Conservation (phyloP, 768 basidiomycete species). For the Tephrocybe rancida region DNA sequence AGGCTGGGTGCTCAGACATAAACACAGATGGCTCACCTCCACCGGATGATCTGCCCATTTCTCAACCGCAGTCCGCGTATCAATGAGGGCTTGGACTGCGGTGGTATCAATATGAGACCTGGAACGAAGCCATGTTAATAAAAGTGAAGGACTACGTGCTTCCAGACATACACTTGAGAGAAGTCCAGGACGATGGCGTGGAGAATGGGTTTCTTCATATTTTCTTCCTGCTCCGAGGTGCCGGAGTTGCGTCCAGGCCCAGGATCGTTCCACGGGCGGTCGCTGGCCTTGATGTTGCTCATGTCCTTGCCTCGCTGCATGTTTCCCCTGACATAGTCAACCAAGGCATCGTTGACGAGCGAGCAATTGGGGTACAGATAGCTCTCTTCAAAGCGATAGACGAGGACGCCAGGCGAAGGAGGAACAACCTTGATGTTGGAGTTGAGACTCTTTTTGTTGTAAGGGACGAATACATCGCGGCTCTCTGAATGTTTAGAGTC, state of each 20-base stretch:
- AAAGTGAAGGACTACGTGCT: background rate
- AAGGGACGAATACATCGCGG: slow-evolving; percentile 86
- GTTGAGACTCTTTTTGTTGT: slow-evolving; percentile 64
- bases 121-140: slow-evolving; percentile 2
- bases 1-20: background rate
- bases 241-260: slow-evolving; percentile 59
- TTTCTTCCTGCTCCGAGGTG: slow-evolving; percentile 47
- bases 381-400: slow-evolving; percentile 92
- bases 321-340: slow-evolving; percentile 78
- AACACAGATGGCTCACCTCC: slow-evolving; percentile 46
- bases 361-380: slow-evolving; percentile 84
- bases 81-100: slow-evolving; percentile 87
- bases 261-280: slow-evolving; percentile 95
- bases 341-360: slow-evolving; percentile 67
- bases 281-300: slow-evolving; percentile 58
- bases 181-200: slow-evolving; percentile 93
- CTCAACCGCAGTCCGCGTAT: slow-evolving; percentile 86
- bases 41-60: slow-evolving; percentile 79
- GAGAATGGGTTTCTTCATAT: slow-evolving; percentile 63
- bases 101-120: slow-evolving; percentile 93
- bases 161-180: slow-evolving; percentile 59
- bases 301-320: slow-evolving; percentile 80
- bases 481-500: slow-evolving; percentile 29
- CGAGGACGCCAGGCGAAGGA: slow-evolving; percentile 83
- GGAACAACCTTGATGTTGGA: slow-evolving; percentile 70